phyloP scores from a whole-genome alignment of 2,329 filamentous ascomycete species.

The Aspergillus cejpii region DNA sequence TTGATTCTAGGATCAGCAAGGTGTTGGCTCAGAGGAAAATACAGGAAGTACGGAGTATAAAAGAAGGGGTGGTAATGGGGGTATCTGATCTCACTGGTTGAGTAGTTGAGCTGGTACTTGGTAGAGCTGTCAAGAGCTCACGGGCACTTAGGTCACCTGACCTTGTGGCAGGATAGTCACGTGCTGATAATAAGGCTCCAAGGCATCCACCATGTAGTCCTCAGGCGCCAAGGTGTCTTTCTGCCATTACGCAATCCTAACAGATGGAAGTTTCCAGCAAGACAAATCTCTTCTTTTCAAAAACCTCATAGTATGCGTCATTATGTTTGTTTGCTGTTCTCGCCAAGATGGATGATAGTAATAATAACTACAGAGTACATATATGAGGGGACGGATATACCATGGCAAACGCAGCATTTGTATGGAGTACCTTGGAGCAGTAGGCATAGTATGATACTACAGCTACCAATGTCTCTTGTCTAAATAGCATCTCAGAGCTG shows the following conservation, averaged over 20 bases:
- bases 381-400: too few species aligned
- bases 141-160: constrained; percentile 6
- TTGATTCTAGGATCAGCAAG: constrained; percentile 1
- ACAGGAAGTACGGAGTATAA: constrained; percentile 4
- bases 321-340: too few species aligned
- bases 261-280: constrained; percentile 12
- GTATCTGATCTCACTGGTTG: constrained; percentile 16
- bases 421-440: too few species aligned
- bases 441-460: too few species aligned
- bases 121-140: constrained; percentile 28
- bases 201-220: too few species aligned
- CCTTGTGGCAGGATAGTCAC: constrained; percentile 11
- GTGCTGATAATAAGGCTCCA: constrained; percentile 5
- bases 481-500: too few species aligned
- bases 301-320: too few species aligned
- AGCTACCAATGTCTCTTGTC: too few species aligned
- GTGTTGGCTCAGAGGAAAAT: not conserved
- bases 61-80: constrained; percentile 13
- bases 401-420: too few species aligned
- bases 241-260: constrained; percentile 21
- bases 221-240: too few species aligned
- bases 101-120: constrained; percentile 20
- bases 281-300: not conserved
- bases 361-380: too few species aligned
- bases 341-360: too few species aligned